Conservation (phyloP, 2,329 filamentous ascomycete genomes). For the Aureobasidium melanogenum region DNA sequence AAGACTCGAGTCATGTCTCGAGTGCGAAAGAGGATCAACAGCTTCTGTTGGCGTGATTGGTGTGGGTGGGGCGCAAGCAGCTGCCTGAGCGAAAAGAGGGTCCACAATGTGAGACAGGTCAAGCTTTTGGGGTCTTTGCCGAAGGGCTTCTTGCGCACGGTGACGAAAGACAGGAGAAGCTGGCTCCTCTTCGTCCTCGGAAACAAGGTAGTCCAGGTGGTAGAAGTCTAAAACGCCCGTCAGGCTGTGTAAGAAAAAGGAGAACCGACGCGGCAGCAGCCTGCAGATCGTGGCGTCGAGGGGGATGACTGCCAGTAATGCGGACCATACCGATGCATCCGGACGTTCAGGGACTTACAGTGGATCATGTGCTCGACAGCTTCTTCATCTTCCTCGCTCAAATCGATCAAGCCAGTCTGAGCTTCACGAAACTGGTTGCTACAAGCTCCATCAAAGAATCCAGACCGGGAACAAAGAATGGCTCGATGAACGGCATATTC, state of each 20-base stretch:
- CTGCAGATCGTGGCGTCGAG: not conserved
- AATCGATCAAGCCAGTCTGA: constrained; percentile 26
- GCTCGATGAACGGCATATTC: constrained; percentile 40
- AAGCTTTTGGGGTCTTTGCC: constrained; percentile 23
- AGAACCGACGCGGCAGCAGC: not conserved
- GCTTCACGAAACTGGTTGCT: constrained; percentile 27
- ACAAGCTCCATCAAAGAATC: constrained; percentile 35
- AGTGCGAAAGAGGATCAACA: not conserved
- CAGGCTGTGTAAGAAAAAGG: not conserved
- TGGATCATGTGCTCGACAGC: constrained; percentile 32
- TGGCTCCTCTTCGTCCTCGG: constrained; percentile 17
- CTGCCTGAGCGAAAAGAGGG: constrained; percentile 27
- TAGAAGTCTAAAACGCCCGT: constrained; percentile 26
- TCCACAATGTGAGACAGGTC: constrained; percentile 27
- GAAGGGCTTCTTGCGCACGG: constrained; percentile 21
- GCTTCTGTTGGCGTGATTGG: constrained; percentile 8
- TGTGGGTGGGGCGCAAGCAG: constrained; percentile 19
- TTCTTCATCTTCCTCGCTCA: constrained; percentile 30
- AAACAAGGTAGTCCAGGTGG: constrained; percentile 29
- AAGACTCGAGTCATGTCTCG: not conserved
- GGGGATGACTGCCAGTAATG: not conserved
- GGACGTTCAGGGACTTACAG: constrained; percentile 21
- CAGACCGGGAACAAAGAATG: constrained; percentile 39
- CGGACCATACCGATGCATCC: not conserved
- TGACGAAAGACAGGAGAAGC: constrained; percentile 25